Evolutionary conservation across 306 rosid species (phyloP), one percentile per base, ranked within the genome.

Genomic region (Quercus berberidifolia): DNA sequence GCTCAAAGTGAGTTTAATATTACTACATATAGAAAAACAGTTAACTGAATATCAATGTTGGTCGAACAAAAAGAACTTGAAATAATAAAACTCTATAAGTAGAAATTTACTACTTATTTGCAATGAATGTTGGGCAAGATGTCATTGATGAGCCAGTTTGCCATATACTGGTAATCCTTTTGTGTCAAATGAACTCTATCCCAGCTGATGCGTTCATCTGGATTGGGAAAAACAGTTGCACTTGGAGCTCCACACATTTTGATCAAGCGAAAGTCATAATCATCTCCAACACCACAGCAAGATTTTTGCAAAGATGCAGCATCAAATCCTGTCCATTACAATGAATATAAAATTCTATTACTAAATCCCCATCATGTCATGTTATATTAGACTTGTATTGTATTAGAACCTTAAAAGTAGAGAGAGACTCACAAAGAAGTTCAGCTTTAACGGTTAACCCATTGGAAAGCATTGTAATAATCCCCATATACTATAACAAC

Each of bases 141-240:
- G 12, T 79, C 15, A 4, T 23, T 33, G 63, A 79, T 72, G 83
- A 79, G 77, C 83, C 78, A 73, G 21, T 20, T 0, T 14, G 83
- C 23, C 57, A 79, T 73, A 31, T 49, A 33, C 1, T 52, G 46
- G 58, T 74, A 23, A 4, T 72, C 43, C 19, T 74, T 80, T 14
- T 57, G 70, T 0, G 84, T 80, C 41, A 75, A 55, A 80, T 74
- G 83, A 21, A 74, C 5, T 73, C 79, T 60, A 64, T 80, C 83
- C 78, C 74, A 80, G 52, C 75, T 55, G 11, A 80, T 74, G n/a
- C 1, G 59, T 43, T 74, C 33, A 5, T 74, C 5, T 3, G 79
- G 75, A 1, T 80, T 80, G 6, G 62, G 21, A 14, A 63, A 80
- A 65, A 55, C 62, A 2, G 69, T 18, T 5, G n/a, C 74, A 15